These are phyloP conservation scores for Scheffersomyces spartinae DNA, from an alignment of 805 yeast species.

Conservation along the genomic window DNA sequence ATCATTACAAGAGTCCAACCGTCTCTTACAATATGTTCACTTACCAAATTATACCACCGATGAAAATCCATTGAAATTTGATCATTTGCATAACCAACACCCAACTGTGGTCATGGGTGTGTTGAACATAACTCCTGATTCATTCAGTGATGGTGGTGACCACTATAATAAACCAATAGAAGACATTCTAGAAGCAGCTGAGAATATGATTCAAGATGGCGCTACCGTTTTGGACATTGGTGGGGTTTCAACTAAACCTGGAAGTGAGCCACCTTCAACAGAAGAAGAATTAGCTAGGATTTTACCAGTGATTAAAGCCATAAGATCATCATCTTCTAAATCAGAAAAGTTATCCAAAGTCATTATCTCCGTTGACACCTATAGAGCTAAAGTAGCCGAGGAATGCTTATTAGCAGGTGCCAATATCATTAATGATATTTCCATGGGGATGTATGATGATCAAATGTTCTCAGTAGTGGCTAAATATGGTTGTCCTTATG, in stretches of 20 bases:
- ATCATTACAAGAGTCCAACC: constrained; percentile 39
- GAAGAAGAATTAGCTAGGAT: constrained; percentile 66
- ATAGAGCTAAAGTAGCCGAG: constrained; percentile 63
- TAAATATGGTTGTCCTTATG: constrained; percentile 58
- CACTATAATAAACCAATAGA: constrained; percentile 19
- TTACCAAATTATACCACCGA: no score
- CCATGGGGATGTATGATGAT: constrained; percentile 65
- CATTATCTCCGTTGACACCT: constrained; percentile 80
- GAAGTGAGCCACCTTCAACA: constrained; percentile 46
- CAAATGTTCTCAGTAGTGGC: constrained; percentile 62
- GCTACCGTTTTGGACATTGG: constrained; percentile 85
- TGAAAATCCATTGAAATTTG: constrained; percentile 23
- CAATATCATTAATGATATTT: constrained; percentile 83
- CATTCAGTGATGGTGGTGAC: constrained; percentile 84
- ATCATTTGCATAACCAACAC: constrained; percentile 28
- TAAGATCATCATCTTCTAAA: constrained; percentile 37
- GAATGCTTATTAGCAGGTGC: constrained; percentile 67
- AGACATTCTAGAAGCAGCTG: constrained; percentile 34
- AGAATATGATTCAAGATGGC: constrained; percentile 40
- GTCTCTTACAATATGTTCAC: no score
- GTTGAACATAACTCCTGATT: constrained; percentile 85
- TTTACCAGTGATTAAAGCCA: constrained; percentile 52
- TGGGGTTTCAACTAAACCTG: constrained; percentile 91
- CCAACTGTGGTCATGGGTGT: constrained; percentile 79
- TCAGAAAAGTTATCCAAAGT: constrained; percentile 26